phyloP scores from a whole-genome alignment of 2,329 filamentous ascomycete species.

The Penicillium sp. region DNA sequence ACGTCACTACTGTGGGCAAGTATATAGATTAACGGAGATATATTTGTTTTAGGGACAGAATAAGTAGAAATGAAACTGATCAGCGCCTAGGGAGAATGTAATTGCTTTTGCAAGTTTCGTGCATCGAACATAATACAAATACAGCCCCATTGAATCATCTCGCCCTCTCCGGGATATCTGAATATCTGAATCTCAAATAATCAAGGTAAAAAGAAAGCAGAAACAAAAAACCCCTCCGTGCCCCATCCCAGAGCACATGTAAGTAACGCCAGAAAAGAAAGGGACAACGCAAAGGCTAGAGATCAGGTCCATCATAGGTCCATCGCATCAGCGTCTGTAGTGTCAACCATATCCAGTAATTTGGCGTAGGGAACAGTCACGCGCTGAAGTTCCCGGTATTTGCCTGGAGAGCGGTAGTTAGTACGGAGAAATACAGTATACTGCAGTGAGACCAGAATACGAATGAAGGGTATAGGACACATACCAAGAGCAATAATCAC shows the following conservation, averaged over 20 bases:
- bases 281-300: not conserved
- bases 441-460: not conserved
- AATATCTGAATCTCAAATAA: not conserved
- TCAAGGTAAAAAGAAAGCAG: not conserved
- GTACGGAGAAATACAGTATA: slow-evolving; percentile 12
- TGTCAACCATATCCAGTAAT: slow-evolving; percentile 61
- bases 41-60: not conserved
- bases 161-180: slow-evolving; percentile 3
- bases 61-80: not conserved
- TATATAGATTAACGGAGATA: not conserved
- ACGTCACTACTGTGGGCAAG: slow-evolving; percentile 10
- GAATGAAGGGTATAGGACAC: slow-evolving; percentile 26
- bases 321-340: slow-evolving; percentile 37
- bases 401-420: slow-evolving; percentile 59
- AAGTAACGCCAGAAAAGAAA: slow-evolving; percentile 21
- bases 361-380: slow-evolving; percentile 94
- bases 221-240: slow-evolving; percentile 11
- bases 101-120: slow-evolving; percentile 1
- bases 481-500: slow-evolving; percentile 90
- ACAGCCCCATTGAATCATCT: slow-evolving; percentile 6
- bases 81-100: not conserved
- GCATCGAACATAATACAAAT: slow-evolving; percentile 13
- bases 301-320: slow-evolving; percentile 27
- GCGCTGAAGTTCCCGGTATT: slow-evolving; percentile 91
- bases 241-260: slow-evolving; percentile 8